Evolutionary conservation across 345 rosid genomes (phyloP).

Genomic region (Arabidopsis suecica): DNA sequence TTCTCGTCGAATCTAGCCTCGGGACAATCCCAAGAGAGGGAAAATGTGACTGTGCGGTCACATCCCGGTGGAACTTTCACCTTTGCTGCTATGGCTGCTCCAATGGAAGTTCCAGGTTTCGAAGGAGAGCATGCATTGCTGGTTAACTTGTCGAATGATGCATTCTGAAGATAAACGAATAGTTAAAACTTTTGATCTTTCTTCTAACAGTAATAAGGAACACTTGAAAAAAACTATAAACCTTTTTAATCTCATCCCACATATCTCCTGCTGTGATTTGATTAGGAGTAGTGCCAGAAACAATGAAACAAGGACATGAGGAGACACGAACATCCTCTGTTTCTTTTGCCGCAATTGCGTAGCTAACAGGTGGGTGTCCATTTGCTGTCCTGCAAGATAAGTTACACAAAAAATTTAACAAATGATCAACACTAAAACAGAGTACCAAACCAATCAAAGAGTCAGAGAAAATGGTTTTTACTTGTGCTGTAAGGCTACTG

Average conservation of each 20-base stretch:
- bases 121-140: conserved; percentile 55
- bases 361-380: conserved; percentile 64
- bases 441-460: conserved; percentile 6
- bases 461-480: conserved; percentile 45
- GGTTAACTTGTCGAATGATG: conserved; percentile 70
- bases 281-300: conserved; percentile 56
- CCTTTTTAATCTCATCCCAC: conserved; percentile 95
- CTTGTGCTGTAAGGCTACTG: conserved; percentile 84
- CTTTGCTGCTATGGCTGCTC: conserved; percentile 92
- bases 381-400: conserved; percentile 70
- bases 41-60: conserved; percentile 69
- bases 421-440: not conserved
- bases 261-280: conserved; percentile 77
- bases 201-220: not conserved
- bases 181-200: not conserved
- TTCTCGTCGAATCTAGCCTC: conserved; percentile 72
- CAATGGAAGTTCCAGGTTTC: conserved; percentile 83
- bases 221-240: conserved; percentile 28
- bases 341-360: conserved; percentile 72
- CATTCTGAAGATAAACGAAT: conserved; percentile 50
- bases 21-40: conserved; percentile 96
- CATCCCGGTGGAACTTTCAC: conserved; percentile 72
- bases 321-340: conserved; percentile 70
- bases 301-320: conserved; percentile 70
- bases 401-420: not conserved